phyloP scores from a whole-genome alignment of 805 yeast genomes.

The Priceomyces haplophilus region DNA sequence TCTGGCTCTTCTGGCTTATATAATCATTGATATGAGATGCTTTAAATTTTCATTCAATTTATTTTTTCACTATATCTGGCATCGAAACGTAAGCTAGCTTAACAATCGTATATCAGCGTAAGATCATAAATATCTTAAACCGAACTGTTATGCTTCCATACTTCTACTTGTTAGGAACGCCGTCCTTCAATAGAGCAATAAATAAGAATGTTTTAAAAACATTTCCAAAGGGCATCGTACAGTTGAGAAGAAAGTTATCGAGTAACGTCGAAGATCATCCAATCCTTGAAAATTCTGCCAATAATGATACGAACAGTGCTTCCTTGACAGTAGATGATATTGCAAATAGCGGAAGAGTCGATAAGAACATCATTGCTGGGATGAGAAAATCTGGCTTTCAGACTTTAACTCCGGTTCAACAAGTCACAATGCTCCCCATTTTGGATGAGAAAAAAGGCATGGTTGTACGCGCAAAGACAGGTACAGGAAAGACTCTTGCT shows the following conservation, averaged over 20 bases:
- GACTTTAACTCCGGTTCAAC: slow-evolving; percentile 68
- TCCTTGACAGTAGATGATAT: slow-evolving; percentile 10
- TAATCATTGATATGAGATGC: not conserved
- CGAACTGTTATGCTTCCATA: not conserved
- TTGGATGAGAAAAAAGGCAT: slow-evolving; percentile 56
- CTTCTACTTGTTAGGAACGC: not conserved
- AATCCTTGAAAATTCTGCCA: not conserved
- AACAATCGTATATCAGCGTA: no score
- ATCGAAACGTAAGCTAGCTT: no score
- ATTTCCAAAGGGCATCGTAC: not conserved
- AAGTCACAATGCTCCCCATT: slow-evolving; percentile 56
- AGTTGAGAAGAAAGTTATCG: not conserved
- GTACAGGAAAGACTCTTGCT: slow-evolving; percentile 92
- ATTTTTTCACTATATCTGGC: no score
- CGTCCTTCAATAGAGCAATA: not conserved
- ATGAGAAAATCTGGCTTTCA: slow-evolving; percentile 44
- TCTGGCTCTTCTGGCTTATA: not conserved
- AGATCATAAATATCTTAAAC: not conserved
- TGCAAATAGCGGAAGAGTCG: slow-evolving; percentile 10
- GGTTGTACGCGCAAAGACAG: slow-evolving; percentile 89
- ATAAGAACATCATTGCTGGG: slow-evolving; percentile 24
- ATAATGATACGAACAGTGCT: not conserved
- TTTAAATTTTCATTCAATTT: not conserved
- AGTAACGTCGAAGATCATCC: not conserved
- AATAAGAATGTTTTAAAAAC: not conserved